Evolutionary conservation across 345 rosid genomes (phyloP), one percentile per base, ranked within the genome.

Genomic region (Lumnitzera racemosa): DNA sequence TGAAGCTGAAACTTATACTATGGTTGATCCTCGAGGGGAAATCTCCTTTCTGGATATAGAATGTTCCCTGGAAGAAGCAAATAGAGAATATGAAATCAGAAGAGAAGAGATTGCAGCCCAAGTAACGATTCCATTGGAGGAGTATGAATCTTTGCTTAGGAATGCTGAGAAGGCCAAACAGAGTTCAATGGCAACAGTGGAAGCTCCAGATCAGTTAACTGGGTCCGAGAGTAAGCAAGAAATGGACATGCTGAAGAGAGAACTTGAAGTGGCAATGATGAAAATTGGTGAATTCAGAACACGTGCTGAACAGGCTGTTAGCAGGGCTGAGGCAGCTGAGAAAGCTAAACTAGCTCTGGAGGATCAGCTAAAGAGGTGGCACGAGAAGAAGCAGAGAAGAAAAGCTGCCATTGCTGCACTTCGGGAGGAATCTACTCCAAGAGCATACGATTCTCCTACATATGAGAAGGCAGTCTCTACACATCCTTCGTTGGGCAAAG

Each of bases 271-370:
- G 13, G 75, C 80, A 29, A 61, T 10, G 13, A 20, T 48, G 8
- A 85, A 71, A 67, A 66, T 71, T 3, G 66, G 68, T 2, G 79
- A 82, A 59, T 57, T 82, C 57, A 73, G 87, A 76, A 80, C 70
- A 7, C 55, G 81, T 25, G 65, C 79, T 16, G 82, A 78, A 57
- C 83, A 82, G 69, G 85, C 83, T 0, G 63, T 46, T 10, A 65
- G 82, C 3, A 70, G 87, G 24, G 90, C 85, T 0, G 82, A 82
- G 48, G 64, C 76, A 0, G 82, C 85, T 0, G 87, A 85, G 76
- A 76, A 12, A 67, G 91, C 81, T 11, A 78, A 78, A 63, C 43
- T 55, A 24, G 58, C 2, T 25, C 20, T 80, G 1, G 85, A 76
- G 61, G 78, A 71, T 31, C 81, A 73, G 74, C 67, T 74, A 46